These are phyloP conservation scores for Diatrype stigma DNA, from an alignment of 2,329 filamentous ascomycete species.

Conservation along the genomic window DNA sequence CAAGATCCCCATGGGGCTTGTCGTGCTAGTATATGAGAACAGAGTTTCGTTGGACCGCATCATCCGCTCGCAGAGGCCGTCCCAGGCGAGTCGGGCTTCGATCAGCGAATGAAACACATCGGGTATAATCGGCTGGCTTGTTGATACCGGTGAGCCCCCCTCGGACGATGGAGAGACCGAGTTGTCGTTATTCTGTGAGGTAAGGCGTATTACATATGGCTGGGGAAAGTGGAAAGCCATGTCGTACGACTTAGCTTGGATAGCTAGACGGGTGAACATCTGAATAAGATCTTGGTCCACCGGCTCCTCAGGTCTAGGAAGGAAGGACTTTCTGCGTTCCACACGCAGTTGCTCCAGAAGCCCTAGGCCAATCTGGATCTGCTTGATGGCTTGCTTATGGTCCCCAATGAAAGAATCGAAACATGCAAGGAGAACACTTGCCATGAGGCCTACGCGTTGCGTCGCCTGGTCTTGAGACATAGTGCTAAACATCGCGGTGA, in stretches of 20 bases:
- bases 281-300: slow-evolving; percentile 57
- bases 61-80: slow-evolving; percentile 51
- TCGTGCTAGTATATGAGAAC: slow-evolving; percentile 40
- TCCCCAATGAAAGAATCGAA: slow-evolving; percentile 65
- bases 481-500: slow-evolving; percentile 45
- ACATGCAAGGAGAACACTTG: slow-evolving; percentile 61
- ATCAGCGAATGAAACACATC: slow-evolving; percentile 44
- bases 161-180: slow-evolving; percentile 41
- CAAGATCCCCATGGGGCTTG: slow-evolving; percentile 49
- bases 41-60: slow-evolving; percentile 57
- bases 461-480: slow-evolving; percentile 39
- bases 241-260: slow-evolving; percentile 64
- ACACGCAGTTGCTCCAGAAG: slow-evolving; percentile 50
- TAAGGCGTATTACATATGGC: slow-evolving; percentile 54
- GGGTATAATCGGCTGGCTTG: slow-evolving; percentile 35
- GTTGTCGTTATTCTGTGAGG: slow-evolving; percentile 31
- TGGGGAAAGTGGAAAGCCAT: slow-evolving; percentile 65
- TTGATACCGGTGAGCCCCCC: slow-evolving; percentile 36
- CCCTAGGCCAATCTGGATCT: slow-evolving; percentile 56
- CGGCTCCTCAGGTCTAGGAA: slow-evolving; percentile 40
- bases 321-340: slow-evolving; percentile 37
- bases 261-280: slow-evolving; percentile 60
- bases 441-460: slow-evolving; percentile 56
- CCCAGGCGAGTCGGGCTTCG: slow-evolving; percentile 54
- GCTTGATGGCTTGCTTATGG: slow-evolving; percentile 56